A percentile compares a stretch with the other conserved stretches of the same genome.
These are phyloP conservation scores for Lasiodiplodia hormozganensis DNA, from an alignment of 2,329 filamentous ascomycete species.

Conservation along the genomic window DNA sequence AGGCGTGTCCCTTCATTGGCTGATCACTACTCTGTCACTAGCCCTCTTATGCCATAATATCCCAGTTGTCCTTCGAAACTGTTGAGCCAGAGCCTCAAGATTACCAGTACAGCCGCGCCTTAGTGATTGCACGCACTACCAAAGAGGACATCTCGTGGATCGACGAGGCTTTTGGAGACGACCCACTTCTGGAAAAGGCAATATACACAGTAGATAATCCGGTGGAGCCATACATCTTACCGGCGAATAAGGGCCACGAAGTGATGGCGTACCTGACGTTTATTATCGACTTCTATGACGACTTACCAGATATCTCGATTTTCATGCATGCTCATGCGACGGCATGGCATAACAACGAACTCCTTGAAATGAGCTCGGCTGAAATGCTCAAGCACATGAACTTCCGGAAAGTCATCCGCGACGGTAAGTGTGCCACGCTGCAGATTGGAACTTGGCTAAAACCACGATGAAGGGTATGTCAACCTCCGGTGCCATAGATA, in stretches of 20 bases:
- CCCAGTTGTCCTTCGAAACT: conserved; percentile 21
- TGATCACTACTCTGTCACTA: not conserved
- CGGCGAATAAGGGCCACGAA: conserved; percentile 36
- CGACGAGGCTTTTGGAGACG: conserved; percentile 44
- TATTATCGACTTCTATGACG: conserved; percentile 38
- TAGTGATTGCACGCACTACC: conserved; percentile 57
- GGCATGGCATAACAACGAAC: conserved; percentile 32
- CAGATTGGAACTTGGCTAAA: conserved; percentile 37
- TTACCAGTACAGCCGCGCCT: conserved; percentile 53
- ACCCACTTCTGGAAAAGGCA: conserved; percentile 44
- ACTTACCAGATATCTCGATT: conserved; percentile 34
- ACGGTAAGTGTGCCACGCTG: conserved; percentile 34
- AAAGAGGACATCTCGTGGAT: conserved; percentile 58
- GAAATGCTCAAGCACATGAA: conserved; percentile 40
- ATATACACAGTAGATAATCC: conserved; percentile 33
- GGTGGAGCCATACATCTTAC: conserved; percentile 29
- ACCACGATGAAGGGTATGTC: conserved; percentile 43
- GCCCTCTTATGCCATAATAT: conserved; percentile 17
- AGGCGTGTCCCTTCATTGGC: not conserved
- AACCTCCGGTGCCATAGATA: conserved; percentile 48
- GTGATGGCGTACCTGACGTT: conserved; percentile 37
- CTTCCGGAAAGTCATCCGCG: conserved; percentile 38
- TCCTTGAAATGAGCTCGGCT: conserved; percentile 47
- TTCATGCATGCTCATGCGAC: conserved; percentile 34
- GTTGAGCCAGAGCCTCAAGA: conserved; percentile 50